Evolutionary conservation across 2,329 filamentous ascomycete genomes (phyloP), one percentile per base, ranked within the genome.

Genomic region (Calycina herbarum): DNA sequence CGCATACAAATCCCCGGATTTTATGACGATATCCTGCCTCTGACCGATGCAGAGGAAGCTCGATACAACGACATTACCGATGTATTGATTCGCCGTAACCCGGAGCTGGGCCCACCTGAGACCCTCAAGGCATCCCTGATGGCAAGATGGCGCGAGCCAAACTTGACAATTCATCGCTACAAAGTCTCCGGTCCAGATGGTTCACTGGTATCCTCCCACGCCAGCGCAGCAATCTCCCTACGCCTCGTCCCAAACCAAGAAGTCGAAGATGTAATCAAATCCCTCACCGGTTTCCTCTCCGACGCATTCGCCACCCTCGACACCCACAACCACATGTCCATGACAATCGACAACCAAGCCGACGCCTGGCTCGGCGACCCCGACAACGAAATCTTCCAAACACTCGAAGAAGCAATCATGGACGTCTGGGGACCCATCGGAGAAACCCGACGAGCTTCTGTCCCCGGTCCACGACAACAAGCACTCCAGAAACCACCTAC

Each of bases 351-450:
- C 70, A 95, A 97, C 75, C 90, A 92, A 78, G 94, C 95, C 0
- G 95, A 99, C 75, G 93, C 95, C 0, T 99, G 95, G 95, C 86
- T 99, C 0, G 94, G 95, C 15, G 93, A 97, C 72, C 93, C 93
- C 3, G 88, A 88, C 59, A 97, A 96, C 71, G 88, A 93, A 70
- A 94, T 98, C 66, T 99, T 97, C 78, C 87, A 89, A 68, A 96
- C 93, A 0, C 85, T 99, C 0, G 93, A 96, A 71, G 84, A 89
- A 66, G 95, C 94, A 0, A 90, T 98, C 61, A 86, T 94, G 73
- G 86, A 91, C 57, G 93, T 90, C 0, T 99, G 95, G 95, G 88
- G 88, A 0, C 86, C 86, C 0, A 80, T 81, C n/a, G 71, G 73
- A 29, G 69, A 75, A 29, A 69, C 64, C 1, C 67, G 73, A 15